Base-by-base conservation (phyloP, 2,329 filamentous ascomycete species). In the Epichloe gansuensis region DNA sequence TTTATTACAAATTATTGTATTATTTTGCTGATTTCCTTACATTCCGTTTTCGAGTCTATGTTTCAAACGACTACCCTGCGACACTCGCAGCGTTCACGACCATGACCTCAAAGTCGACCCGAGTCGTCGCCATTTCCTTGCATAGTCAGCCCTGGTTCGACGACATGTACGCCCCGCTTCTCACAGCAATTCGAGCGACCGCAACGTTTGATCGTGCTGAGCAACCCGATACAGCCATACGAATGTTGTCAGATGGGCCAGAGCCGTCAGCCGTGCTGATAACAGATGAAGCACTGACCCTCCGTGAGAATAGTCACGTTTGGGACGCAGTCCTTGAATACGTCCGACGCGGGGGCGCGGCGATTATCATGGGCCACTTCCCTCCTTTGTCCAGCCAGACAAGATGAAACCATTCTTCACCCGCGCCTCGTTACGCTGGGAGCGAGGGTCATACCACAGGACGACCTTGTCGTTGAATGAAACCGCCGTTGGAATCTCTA, bases 371-470 rank as follows among this genome's bases (percentile, higher is more conserved):
- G 31, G 31, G 31, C 31, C 31, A 11, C 31, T 31, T 31, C 31
- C 31, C 3, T 31, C 31, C 31, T 31, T 31, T 31, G 31, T 31
- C 31, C 31, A 11, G 31, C 31, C 31, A 31, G 31, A 31, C 31
- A 31, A 31, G 31, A 31, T 31, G 1, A 31, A 31, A 31, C 1
- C 31, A 31, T 61, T 61, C 56, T 64, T 60, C 54, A 43, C 35
- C 12, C 57, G 57, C 45, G 51, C 57, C 37, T 60, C 57, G 25
- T 54, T 65, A 38, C 56, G 53, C 1, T 63, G 61, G 62, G 54
- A 56, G 38, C 43, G 34, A 17, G 60, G 56, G 12, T 54, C 48
- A 2, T 62, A 60, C 52, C 46, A 60, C 28, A 57, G 54, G 48
- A 61, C 58, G n/a, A 55, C 56, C 2, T 45, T 62, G 39, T 43